Percentiles rank a stretch among this genome's conserved stretches.
These are phyloP conservation scores for Scedosporium dehoogii DNA, from an alignment of 2,329 filamentous ascomycete species.

Conservation along the genomic window DNA sequence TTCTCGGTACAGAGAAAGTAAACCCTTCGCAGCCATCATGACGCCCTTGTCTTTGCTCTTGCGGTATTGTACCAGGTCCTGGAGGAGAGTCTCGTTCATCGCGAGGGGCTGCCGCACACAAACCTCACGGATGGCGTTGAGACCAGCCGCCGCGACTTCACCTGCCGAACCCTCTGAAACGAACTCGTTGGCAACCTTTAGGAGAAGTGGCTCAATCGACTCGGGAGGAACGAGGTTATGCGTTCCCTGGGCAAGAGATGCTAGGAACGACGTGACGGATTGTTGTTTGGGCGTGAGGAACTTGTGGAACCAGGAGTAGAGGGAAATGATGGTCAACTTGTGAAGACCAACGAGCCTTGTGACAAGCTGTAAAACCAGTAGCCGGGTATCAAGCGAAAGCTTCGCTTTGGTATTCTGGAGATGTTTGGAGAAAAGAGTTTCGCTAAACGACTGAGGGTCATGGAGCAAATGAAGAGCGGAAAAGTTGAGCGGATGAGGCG, in stretches of 20 bases:
- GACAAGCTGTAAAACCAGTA: conserved; percentile 83
- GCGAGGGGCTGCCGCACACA: conserved; percentile 89
- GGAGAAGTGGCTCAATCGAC: conserved; percentile 76
- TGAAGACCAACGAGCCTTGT: conserved; percentile 87
- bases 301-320: conserved; percentile 96
- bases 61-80: conserved; percentile 90
- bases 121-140: conserved; percentile 92
- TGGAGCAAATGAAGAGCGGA: conserved; percentile 89
- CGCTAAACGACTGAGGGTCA: conserved; percentile 89
- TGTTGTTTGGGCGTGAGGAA: conserved; percentile 81
- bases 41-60: conserved; percentile 98
- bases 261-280: conserved; percentile 85
- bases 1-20: conserved; percentile 84
- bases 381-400: conserved; percentile 77
- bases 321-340: conserved; percentile 76
- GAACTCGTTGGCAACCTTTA: conserved; percentile 97
- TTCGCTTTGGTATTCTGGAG: conserved; percentile 79
- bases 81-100: conserved; percentile 90
- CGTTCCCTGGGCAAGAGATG: conserved; percentile 82
- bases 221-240: conserved; percentile 90
- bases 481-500: conserved; percentile 86
- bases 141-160: conserved; percentile 82
- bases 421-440: conserved; percentile 82
- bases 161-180: conserved; percentile 87
- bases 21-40: conserved; percentile 95